Evolutionary conservation across 768 basidiomycete genomes (phyloP), one percentile per base, ranked within the genome.

Genomic region (Lactarius deliciosus): DNA sequence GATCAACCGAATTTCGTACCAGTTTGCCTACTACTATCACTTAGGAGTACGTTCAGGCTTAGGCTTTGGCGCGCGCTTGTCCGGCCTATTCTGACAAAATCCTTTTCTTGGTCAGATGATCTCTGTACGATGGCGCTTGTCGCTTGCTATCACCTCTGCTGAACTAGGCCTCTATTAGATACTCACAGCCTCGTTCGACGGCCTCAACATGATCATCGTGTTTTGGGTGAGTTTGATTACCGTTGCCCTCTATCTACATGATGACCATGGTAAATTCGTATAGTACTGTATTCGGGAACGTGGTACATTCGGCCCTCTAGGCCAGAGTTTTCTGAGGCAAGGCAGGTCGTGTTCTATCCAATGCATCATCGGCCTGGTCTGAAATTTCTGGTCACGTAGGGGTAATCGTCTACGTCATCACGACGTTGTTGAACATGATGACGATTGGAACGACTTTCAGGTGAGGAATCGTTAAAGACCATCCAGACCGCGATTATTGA

Each of bases 241-340:
- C 13, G 22, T 41, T 43, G 9, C 7, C 13, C 25, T 10, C 40
- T 16, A 25, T 38, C 16, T 58, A 10, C 34, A 6, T 25, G n/a
- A 22, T 25, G 20, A 54, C 28, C 54, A 13, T 11, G 18, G 20
- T 36, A 2, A 41, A 43, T 15, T 20, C 6, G 7, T 38, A 9
- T 41, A 70, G 70, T 22, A 66, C 50, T 70, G 62, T 50, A 10
- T 70, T 57, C 32, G 22, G 15, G 36, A 62, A 32, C 70, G 38
- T 9, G 64, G 65, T 36, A 36, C 59, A 7, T 25, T 56, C 9
- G 64, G 68, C 8, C 57, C 59, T 9, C 55, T 71, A 25, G 64
- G 64, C 28, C 32, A 57, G 50, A 64, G 50, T 50, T 70, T 70
- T 53, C 36, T 70, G 32, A 68, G 55, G 32, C 69, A 70, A 65